A percentile compares a stretch with the other conserved stretches of the same genome.
These are phyloP conservation scores for Podospora australis DNA, from an alignment of 495 filamentous ascomycete species.

Conservation along the genomic window DNA sequence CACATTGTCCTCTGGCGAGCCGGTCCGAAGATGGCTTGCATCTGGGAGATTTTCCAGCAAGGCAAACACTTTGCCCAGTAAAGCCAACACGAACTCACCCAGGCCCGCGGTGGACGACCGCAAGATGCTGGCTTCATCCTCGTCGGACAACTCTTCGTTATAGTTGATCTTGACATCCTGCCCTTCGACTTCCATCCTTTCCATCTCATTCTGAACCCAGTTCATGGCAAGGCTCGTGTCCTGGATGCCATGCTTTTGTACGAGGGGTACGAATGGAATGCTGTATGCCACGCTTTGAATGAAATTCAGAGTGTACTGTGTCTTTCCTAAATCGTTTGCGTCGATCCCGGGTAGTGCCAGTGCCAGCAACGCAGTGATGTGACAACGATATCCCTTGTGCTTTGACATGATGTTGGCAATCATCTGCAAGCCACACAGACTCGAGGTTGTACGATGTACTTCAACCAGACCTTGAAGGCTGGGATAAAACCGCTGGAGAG, in stretches of 20 bases:
- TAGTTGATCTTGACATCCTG: constrained; percentile 81
- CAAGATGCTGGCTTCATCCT: constrained; percentile 82
- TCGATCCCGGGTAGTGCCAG: constrained; percentile 93
- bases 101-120: constrained; percentile 95
- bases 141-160: constrained; percentile 68
- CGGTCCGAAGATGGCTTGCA: constrained; percentile 73
- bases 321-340: constrained; percentile 96
- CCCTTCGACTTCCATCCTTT: constrained; percentile 84
- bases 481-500: constrained; percentile 92
- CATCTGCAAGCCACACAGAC: constrained; percentile 81
- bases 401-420: constrained; percentile 82
- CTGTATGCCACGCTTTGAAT: constrained; percentile 93
- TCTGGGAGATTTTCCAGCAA: constrained; percentile 93
- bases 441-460: constrained; percentile 93
- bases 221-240: constrained; percentile 76
- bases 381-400: constrained; percentile 88
- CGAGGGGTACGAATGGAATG: constrained; percentile 82
- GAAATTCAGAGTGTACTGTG: constrained; percentile 85
- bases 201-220: constrained; percentile 92
- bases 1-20: constrained; percentile 92
- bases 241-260: constrained; percentile 61
- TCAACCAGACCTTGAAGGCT: constrained; percentile 94
- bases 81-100: constrained; percentile 81
- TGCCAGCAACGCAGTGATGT: constrained; percentile 86
- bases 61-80: constrained; percentile 91